Evolutionary conservation across 2,329 filamentous ascomycete species (phyloP).

Genomic region (Calonectria montana): DNA sequence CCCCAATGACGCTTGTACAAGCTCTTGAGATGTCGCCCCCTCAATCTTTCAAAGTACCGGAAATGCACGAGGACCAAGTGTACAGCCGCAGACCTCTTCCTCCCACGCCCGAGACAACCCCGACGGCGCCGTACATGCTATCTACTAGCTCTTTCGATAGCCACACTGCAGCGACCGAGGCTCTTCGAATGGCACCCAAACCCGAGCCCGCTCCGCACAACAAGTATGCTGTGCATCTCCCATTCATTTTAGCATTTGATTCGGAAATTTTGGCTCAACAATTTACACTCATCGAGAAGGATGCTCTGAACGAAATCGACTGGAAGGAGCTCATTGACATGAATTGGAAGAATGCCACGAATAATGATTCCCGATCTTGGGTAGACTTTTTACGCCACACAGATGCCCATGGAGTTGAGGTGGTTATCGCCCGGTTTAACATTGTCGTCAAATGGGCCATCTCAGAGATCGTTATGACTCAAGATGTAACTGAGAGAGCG

Average conservation of each 20-base stretch:
- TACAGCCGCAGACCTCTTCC: conserved; percentile 42
- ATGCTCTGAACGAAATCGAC: conserved; percentile 86
- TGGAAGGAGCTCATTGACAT: conserved; percentile 90
- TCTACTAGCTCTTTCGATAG: conserved; percentile 25
- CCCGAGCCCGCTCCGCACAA: conserved; percentile 42
- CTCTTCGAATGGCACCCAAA: conserved; percentile 49
- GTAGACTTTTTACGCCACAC: conserved; percentile 81
- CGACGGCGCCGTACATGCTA: conserved; percentile 53
- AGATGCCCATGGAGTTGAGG: conserved; percentile 80
- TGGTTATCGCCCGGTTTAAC: conserved; percentile 88
- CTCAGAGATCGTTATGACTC: conserved; percentile 82
- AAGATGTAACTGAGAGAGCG: conserved; percentile 77
- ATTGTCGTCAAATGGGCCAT: conserved; percentile 89
- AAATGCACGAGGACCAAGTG: conserved; percentile 40
- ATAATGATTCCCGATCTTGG: conserved; percentile 78
- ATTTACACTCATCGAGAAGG: conserved; percentile 87
- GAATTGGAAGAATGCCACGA: conserved; percentile 79
- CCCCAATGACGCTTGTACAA: conserved; percentile 42
- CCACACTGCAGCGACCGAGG: conserved; percentile 49
- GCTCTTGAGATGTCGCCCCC: conserved; percentile 43
- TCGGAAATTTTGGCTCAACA: conserved; percentile 84
- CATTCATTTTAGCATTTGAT: conserved; percentile 85
- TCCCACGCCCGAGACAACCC: conserved; percentile 61
- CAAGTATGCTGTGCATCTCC: conserved; percentile 71
- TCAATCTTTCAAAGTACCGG: conserved; percentile 35